Evolutionary conservation across 2,329 filamentous ascomycete genomes (phyloP).

Genomic region (Domatiomyces globalis): DNA sequence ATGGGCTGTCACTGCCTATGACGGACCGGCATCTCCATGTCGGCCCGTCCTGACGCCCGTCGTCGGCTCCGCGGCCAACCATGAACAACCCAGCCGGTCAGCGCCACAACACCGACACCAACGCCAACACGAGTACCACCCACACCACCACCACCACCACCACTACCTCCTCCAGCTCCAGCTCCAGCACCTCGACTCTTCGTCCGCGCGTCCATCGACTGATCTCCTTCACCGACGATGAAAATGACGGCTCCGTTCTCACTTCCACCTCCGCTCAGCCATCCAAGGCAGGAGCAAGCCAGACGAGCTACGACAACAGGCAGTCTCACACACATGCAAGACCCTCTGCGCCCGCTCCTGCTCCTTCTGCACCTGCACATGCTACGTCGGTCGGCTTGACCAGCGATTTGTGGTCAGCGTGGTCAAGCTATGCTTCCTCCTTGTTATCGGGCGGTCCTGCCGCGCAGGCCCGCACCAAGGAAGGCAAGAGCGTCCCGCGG

Average conservation of each 20-base stretch:
- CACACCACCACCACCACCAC: not conserved
- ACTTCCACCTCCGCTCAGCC: slow-evolving; percentile 17
- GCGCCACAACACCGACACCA: slow-evolving; percentile 2
- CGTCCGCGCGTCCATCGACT: slow-evolving; percentile 32
- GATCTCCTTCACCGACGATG: slow-evolving; percentile 29
- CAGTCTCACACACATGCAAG: slow-evolving; percentile 4
- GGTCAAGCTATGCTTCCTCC: slow-evolving; percentile 36
- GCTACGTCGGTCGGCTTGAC: not conserved
- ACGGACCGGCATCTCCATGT: slow-evolving; percentile 7
- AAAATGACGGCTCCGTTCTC: slow-evolving; percentile 11
- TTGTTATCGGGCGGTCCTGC: slow-evolving; percentile 30
- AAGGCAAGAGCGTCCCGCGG: slow-evolving; percentile 6
- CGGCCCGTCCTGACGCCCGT: slow-evolving; percentile 10
- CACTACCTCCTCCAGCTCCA: slow-evolving; percentile 4
- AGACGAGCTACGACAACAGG: slow-evolving; percentile 21
- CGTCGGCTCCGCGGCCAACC: slow-evolving; percentile 12
- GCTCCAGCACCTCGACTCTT: slow-evolving; percentile 24
- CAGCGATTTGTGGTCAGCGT: slow-evolving; percentile 33
- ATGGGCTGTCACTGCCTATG: not conserved
- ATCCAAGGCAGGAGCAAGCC: slow-evolving; percentile 28
- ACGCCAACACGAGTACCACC: slow-evolving; percentile 4
- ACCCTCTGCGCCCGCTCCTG: slow-evolving; percentile 1
- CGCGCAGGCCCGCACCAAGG: slow-evolving; percentile 19
- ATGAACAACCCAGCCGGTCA: slow-evolving; percentile 16
- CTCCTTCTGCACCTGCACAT: not conserved